Percentiles rank a stretch among this genome's conserved stretches.
Evolutionary conservation across 805 yeast genomes (phyloP).

Genomic region (Metschnikowia lunata): DNA sequence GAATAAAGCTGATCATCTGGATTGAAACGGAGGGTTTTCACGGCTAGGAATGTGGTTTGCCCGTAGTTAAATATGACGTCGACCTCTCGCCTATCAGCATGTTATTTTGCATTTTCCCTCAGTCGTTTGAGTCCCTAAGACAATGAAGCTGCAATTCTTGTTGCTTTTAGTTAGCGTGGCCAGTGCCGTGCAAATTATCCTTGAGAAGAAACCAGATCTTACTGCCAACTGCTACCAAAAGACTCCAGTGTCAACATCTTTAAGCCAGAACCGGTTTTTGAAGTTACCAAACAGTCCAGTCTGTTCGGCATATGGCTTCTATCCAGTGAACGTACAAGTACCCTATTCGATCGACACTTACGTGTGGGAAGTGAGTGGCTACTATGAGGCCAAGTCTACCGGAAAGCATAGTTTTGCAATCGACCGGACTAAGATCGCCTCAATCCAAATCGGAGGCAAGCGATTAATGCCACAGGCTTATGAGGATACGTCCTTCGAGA

Average conservation of each 20-base stretch:
- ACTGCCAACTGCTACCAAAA: constrained; percentile 1
- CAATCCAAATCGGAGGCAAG: not conserved
- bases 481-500: not conserved
- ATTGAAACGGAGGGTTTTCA: too few relatives aligned
- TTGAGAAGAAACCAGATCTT: not conserved
- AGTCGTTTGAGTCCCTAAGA: too few relatives aligned
- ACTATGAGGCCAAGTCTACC: not conserved
- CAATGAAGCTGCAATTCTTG: not conserved
- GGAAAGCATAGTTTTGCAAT: not conserved
- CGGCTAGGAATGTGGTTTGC: too few relatives aligned
- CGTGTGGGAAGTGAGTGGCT: constrained; percentile 1
- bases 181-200: not conserved
- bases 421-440: not conserved
- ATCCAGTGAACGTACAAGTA: not conserved
- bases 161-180: not conserved
- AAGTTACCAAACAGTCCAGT: not conserved
- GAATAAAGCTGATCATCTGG: too few relatives aligned
- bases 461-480: not conserved
- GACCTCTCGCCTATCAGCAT: too few relatives aligned
- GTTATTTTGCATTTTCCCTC: too few relatives aligned
- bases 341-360: not conserved
- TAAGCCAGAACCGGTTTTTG: constrained; percentile 1
- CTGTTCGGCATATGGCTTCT: not conserved
- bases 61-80: too few relatives aligned
- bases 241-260: not conserved